A percentile compares a stretch with the other conserved stretches of the same genome.
Conservation (phyloP, 192 early-diverging fungal genomes). For the Coemansia sp. region DNA sequence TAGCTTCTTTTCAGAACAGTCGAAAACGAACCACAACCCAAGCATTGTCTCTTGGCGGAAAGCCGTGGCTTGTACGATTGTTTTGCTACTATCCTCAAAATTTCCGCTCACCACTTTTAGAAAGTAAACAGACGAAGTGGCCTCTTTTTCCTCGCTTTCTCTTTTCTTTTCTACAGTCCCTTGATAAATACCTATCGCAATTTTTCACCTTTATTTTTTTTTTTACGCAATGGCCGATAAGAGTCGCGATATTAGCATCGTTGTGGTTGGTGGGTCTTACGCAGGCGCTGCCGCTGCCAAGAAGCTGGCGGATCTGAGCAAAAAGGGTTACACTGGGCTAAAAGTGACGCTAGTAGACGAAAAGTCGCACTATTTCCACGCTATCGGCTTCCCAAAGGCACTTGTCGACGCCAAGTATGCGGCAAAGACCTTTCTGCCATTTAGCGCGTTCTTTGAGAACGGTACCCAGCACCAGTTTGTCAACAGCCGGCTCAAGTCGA, state of each 20-base stretch:
- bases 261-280: slow-evolving; percentile 60
- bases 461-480: slow-evolving; percentile 49
- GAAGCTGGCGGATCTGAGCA: slow-evolving; percentile 38
- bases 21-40: not conserved
- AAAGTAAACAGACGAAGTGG: not conserved
- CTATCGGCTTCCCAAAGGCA: slow-evolving; percentile 56
- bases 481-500: slow-evolving; percentile 31
- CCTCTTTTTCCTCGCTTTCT: not conserved
- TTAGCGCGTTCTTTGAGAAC: slow-evolving; percentile 48
- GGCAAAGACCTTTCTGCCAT: slow-evolving; percentile 56
- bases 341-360: slow-evolving; percentile 62
- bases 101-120: not conserved
- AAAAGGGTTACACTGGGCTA: slow-evolving; percentile 35
- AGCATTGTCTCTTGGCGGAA: not conserved
- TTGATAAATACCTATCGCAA: not conserved
- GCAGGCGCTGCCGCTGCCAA: slow-evolving; percentile 55
- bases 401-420: slow-evolving; percentile 56
- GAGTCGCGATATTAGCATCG: slow-evolving; percentile 44
- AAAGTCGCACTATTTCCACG: slow-evolving; percentile 61
- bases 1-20: not conserved
- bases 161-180: not conserved
- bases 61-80: not conserved
- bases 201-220: not conserved
- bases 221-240: slow-evolving; percentile 22
- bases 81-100: not conserved